These are phyloP conservation scores for Emiliania huxleyi DNA, from an alignment of 78 protist species.

Conservation along the genomic window DNA sequence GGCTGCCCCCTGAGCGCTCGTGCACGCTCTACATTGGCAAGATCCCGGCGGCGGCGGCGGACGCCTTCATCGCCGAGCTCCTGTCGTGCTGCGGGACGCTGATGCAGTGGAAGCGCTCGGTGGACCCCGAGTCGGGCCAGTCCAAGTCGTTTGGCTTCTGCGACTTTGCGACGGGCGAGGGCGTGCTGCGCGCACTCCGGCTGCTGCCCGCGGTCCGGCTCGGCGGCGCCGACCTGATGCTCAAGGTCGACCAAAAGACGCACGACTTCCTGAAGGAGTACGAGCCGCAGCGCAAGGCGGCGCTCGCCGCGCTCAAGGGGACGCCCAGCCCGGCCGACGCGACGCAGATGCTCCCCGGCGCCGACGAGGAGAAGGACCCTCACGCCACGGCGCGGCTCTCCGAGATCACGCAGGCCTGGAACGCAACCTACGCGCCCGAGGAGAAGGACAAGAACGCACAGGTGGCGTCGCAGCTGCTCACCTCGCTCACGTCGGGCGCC, in stretches of 20 bases:
- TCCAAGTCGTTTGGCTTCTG: not conserved
- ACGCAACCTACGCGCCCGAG: not conserved
- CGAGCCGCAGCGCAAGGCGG: not conserved
- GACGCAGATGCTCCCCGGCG: not conserved
- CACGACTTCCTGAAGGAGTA: not conserved
- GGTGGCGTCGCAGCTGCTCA: not conserved
- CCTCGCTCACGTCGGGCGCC: no score
- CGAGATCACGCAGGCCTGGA: not conserved
- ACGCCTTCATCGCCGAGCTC: not conserved
- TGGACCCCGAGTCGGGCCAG: not conserved
- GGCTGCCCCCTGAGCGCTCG: not conserved
- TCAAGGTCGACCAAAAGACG: slow-evolving; percentile 5
- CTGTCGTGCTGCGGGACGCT: not conserved
- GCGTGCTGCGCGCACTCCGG: not conserved
- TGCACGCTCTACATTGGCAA: slow-evolving; percentile 9
- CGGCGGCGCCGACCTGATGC: not conserved
- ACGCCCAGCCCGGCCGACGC: not conserved
- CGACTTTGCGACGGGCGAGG: not conserved
- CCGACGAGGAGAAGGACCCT: not conserved
- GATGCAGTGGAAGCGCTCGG: not conserved
- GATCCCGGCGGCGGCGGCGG: not conserved
- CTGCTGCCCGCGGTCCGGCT: not conserved
- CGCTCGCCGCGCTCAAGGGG: not conserved
- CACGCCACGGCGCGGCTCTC: not conserved
- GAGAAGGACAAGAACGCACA: not conserved